Percentiles rank a stretch among this genome's conserved stretches.
phyloP scores from a whole-genome alignment of 2,329 filamentous ascomycete genomes.

The Aspergillus luchuensis region DNA sequence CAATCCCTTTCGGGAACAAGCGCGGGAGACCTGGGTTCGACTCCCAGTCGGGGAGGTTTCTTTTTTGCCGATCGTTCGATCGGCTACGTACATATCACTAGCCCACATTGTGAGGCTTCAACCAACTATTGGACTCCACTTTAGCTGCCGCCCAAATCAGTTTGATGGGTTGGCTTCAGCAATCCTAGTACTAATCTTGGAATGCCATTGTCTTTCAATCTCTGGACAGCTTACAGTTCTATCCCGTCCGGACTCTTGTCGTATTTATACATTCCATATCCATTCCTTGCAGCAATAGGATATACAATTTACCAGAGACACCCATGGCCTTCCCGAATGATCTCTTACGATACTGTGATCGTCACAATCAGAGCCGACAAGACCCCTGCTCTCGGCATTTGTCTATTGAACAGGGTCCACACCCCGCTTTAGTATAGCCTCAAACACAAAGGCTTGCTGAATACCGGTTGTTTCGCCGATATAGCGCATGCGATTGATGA shows the following conservation, averaged over 20 bases:
- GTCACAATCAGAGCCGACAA: too few species aligned
- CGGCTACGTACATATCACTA: too few species aligned
- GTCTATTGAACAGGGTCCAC: not conserved
- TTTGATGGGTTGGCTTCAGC: too few species aligned
- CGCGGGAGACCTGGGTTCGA: slow-evolving; percentile 5
- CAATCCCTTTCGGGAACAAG: slow-evolving; percentile 3
- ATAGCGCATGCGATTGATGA: slow-evolving; percentile 13
- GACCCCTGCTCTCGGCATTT: too few species aligned
- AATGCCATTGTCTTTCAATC: too few species aligned
- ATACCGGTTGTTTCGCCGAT: slow-evolving; percentile 17
- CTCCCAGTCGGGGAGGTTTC: slow-evolving; percentile 5
- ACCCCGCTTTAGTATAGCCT: slow-evolving; percentile 10
- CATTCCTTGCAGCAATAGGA: too few species aligned
- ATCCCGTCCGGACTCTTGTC: too few species aligned
- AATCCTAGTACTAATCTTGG: too few species aligned
- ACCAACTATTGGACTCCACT: not conserved
- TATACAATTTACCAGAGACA: too few species aligned
- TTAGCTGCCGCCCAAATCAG: too few species aligned
- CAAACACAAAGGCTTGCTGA: slow-evolving; percentile 14
- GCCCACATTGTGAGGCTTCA: not conserved
- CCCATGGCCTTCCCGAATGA: not conserved
- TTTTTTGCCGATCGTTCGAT: not conserved
- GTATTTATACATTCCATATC: too few species aligned
- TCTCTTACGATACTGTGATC: not conserved
- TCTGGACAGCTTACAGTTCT: too few species aligned